Evolutionary conservation across 1,284 basidiomycete species (phyloP).

Genomic region (Sporisorium graminicola): DNA sequence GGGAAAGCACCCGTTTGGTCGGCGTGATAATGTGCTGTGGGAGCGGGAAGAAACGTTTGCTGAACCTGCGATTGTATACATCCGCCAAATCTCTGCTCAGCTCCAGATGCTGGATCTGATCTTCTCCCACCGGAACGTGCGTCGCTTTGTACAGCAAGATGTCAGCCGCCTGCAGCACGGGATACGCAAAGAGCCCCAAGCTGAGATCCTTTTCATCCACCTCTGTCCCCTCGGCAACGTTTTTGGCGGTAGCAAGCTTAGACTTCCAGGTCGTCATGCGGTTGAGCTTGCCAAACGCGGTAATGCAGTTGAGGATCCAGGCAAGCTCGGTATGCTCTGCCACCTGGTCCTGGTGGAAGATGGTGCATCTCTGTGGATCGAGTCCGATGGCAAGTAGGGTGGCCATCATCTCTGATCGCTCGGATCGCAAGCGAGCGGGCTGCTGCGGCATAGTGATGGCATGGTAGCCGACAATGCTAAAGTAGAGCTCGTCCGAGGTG

Average conservation of each 20-base stretch:
- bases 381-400: slow-evolving; percentile 86
- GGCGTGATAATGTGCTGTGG: slow-evolving; percentile 82
- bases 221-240: slow-evolving; percentile 77
- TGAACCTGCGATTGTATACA: slow-evolving; percentile 79
- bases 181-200: slow-evolving; percentile 89
- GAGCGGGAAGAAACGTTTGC: slow-evolving; percentile 76
- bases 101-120: slow-evolving; percentile 93
- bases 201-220: slow-evolving; percentile 85
- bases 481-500: slow-evolving; percentile 74
- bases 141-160: slow-evolving; percentile 90
- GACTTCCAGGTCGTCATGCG: slow-evolving; percentile 98
- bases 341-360: slow-evolving; percentile 93
- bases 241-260: slow-evolving; percentile 80
- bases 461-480: slow-evolving; percentile 82
- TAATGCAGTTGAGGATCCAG: slow-evolving; percentile 89
- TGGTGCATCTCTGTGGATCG: slow-evolving; percentile 79
- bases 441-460: slow-evolving; percentile 71
- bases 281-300: slow-evolving; percentile 83
- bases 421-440: slow-evolving; percentile 41
- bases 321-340: slow-evolving; percentile 87
- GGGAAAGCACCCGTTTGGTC: slow-evolving; percentile 78
- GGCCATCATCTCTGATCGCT: slow-evolving; percentile 82
- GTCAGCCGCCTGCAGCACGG: slow-evolving; percentile 92
- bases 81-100: slow-evolving; percentile 86
- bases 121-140: slow-evolving; percentile 94